A percentile compares a stretch with the other conserved stretches of the same genome.
Evolutionary conservation across 2,329 filamentous ascomycete genomes (phyloP).

Genomic region (Colletotrichum camelliae): DNA sequence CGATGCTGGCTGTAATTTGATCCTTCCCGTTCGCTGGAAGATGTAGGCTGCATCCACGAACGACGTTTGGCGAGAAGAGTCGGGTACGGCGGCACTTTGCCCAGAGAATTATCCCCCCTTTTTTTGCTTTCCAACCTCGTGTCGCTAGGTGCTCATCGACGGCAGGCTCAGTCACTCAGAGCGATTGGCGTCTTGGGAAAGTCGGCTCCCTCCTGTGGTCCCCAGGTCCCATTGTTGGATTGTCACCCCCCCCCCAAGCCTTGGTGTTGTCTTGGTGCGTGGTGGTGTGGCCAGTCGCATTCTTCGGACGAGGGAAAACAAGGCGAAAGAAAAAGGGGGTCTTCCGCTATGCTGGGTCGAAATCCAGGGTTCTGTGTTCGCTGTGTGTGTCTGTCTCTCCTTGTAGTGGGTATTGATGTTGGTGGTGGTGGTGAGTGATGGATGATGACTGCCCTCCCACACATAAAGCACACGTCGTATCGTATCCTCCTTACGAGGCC

Average conservation of each 20-base stretch:
- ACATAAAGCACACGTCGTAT: neutral
- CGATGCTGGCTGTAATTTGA: neutral
- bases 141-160: neutral
- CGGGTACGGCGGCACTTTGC: conserved; percentile 13
- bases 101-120: neutral
- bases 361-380: neutral
- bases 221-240: neutral
- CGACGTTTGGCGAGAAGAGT: neutral
- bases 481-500: neutral
- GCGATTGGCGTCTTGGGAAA: neutral
- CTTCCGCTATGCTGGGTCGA: neutral
- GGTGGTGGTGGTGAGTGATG: neutral
- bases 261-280: neutral
- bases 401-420: neutral
- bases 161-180: neutral
- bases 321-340: neutral
- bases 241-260: neutral
- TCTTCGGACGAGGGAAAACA: neutral
- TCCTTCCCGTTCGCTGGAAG: neutral
- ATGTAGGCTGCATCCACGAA: neutral
- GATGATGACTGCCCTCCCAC: neutral
- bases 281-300: neutral
- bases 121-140: neutral
- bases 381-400: neutral
- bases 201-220: neutral